A percentile compares a stretch with the other conserved stretches of the same genome.
Conservation (phyloP, 768 basidiomycete genomes). For the Pleurotus ostreatus region DNA sequence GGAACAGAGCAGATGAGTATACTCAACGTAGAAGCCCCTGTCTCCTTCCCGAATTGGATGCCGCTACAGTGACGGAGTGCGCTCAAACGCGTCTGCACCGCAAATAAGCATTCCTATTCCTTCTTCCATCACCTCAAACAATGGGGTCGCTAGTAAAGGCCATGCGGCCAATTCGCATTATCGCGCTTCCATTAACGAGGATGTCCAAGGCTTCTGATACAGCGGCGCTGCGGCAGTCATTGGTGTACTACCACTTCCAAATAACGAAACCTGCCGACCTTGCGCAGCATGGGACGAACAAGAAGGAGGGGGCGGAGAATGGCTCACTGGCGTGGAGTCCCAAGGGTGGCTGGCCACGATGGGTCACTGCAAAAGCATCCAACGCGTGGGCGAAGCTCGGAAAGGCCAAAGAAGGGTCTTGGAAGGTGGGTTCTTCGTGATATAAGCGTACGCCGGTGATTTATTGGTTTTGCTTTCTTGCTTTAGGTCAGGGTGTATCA, state of each 20-base stretch:
- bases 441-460: conserved; percentile 3
- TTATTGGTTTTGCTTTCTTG: background rate
- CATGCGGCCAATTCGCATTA: conserved; percentile 37
- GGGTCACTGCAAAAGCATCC: conserved; percentile 47
- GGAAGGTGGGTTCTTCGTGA: conserved; percentile 57
- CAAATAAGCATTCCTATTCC: too few relatives aligned
- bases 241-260: conserved; percentile 46
- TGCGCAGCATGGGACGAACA: conserved; percentile 16
- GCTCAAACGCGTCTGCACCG: too few relatives aligned
- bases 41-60: too few relatives aligned
- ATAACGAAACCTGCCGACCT: conserved; percentile 16
- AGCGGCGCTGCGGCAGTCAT: conserved; percentile 11
- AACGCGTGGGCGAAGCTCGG: conserved; percentile 66
- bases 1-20: too few relatives aligned
- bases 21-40: too few relatives aligned
- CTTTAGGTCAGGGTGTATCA: conserved; percentile 54
- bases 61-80: too few relatives aligned
- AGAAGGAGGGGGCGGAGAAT: conserved; percentile 11
- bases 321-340: conserved; percentile 26
- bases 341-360: conserved; percentile 42
- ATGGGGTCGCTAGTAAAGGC: conserved; percentile 13
- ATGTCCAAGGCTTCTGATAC: conserved; percentile 2
- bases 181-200: conserved; percentile 38
- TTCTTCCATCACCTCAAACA: too few relatives aligned
- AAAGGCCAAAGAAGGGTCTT: conserved; percentile 56